A percentile compares a stretch with the other conserved stretches of the same genome.
Conservation (phyloP, 2,329 filamentous ascomycete species). For the Microdochium nivale region DNA sequence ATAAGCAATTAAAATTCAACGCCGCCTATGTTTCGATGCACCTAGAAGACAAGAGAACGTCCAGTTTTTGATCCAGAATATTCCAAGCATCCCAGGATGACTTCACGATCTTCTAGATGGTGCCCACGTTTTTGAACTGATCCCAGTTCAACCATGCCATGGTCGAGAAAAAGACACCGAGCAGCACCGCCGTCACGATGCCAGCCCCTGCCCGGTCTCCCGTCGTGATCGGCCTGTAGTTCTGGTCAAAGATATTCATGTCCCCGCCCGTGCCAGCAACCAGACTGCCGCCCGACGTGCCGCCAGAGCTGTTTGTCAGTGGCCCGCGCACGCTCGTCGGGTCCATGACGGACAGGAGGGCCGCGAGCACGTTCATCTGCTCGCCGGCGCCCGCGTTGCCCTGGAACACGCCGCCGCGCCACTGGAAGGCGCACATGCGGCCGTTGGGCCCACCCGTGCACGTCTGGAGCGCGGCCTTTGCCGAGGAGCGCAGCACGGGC, state of each 20-base stretch:
- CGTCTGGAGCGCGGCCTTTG: constrained; percentile 25
- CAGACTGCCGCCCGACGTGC: constrained; percentile 37
- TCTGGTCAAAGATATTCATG: constrained; percentile 14
- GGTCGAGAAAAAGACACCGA: constrained; percentile 8
- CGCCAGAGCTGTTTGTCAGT: constrained; percentile 40
- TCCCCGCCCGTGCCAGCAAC: constrained; percentile 18
- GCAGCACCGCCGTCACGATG: constrained; percentile 25
- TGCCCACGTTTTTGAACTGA: background rate
- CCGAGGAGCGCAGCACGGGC: constrained; percentile 24
- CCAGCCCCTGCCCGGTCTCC: constrained; percentile 30
- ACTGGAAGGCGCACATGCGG: constrained; percentile 14
- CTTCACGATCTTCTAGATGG: background rate
- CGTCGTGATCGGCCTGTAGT: constrained; percentile 17
- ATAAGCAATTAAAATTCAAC: too few relatives aligned
- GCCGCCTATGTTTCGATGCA: too few relatives aligned
- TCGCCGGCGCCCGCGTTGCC: constrained; percentile 44
- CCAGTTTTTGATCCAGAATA: too few relatives aligned
- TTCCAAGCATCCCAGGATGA: too few relatives aligned
- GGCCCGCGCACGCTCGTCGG: constrained; percentile 25
- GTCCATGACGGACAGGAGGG: constrained; percentile 31
- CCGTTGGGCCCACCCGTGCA: constrained; percentile 22
- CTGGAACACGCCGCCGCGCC: constrained; percentile 16
- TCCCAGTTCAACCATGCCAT: background rate
- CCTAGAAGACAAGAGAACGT: too few relatives aligned
- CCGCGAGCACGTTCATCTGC: constrained; percentile 47